A percentile compares a stretch with the other conserved stretches of the same genome.
These are phyloP conservation scores for Monoraphidium neglectum DNA, from an alignment of 139 green algal species.

Conservation along the genomic window DNA sequence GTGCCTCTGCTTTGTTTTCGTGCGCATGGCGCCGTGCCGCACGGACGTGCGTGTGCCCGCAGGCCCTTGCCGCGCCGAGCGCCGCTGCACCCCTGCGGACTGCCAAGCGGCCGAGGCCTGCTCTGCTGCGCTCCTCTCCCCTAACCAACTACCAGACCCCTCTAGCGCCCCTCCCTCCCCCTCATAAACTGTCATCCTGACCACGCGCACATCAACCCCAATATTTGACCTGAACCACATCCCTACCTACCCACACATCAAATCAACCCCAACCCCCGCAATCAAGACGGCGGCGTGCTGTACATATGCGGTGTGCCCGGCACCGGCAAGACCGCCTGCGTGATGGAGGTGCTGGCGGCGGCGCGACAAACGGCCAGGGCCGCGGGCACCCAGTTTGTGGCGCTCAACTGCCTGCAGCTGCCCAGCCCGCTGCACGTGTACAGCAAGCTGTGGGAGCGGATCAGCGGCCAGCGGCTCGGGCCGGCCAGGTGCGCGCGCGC, in stretches of 20 bases:
- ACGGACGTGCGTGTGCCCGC: no score
- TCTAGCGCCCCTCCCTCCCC: no score
- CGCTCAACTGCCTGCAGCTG: conserved; percentile 92
- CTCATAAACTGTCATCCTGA: background rate
- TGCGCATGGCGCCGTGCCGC: no score
- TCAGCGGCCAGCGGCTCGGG: conserved; percentile 73
- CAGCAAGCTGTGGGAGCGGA: conserved; percentile 77
- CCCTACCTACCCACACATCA: background rate
- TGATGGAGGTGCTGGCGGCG: conserved; percentile 67
- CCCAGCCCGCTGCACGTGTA: conserved; percentile 90
- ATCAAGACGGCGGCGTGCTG: conserved; percentile 78
- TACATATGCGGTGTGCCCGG: conserved; percentile 97
- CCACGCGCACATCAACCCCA: background rate
- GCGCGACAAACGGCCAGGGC: conserved; percentile 23
- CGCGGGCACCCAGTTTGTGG: conserved; percentile 79
- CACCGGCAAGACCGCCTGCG: conserved; percentile 96
- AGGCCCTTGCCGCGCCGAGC: no score
- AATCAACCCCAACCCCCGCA: background rate
- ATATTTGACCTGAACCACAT: background rate
- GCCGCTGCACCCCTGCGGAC: no score
- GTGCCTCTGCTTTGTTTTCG: no score
- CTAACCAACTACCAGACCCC: no score
- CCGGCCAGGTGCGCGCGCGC: conserved; percentile 40
- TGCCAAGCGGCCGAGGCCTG: no score
- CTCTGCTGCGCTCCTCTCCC: no score